phyloP scores from a whole-genome alignment of 2,329 filamentous ascomycete species.

The Arachnomyces sp. region DNA sequence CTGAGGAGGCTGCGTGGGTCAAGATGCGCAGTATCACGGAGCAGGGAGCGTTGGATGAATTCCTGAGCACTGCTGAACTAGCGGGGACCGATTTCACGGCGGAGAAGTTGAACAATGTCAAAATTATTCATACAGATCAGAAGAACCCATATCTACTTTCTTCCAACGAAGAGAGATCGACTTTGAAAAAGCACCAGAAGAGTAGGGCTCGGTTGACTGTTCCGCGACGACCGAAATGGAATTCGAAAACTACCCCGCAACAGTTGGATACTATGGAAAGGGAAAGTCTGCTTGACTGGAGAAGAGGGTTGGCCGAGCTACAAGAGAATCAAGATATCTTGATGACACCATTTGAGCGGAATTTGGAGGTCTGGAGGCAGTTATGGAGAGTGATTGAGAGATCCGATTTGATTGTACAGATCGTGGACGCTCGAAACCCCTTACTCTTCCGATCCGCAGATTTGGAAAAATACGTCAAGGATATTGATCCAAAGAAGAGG shows the following conservation, averaged over 20 bases:
- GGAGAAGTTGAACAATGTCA: conserved; percentile 97
- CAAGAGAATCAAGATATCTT: conserved; percentile 90
- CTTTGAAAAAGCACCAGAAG: conserved; percentile 71
- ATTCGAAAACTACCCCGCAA: conserved; percentile 70
- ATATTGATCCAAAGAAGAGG: conserved; percentile 77
- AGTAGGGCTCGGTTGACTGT: conserved; percentile 77
- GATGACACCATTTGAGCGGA: conserved; percentile 96
- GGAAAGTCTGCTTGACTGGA: conserved; percentile 76
- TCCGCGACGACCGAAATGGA: conserved; percentile 82
- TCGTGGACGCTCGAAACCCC: conserved; percentile 93
- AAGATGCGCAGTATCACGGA: conserved; percentile 99
- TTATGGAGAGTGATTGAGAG: conserved; percentile 96
- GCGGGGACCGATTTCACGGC: conserved; percentile 98
- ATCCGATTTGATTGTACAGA: conserved; percentile 92
- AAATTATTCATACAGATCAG: conserved; percentile 95
- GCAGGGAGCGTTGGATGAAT: conserved; percentile 93
- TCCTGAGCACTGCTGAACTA: conserved; percentile 87
- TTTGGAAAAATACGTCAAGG: conserved; percentile 87
- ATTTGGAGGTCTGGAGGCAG: conserved; percentile 95
- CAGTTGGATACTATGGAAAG: conserved; percentile 73
- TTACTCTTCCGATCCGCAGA: conserved; percentile 91
- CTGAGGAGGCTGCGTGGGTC: conserved; percentile 88
- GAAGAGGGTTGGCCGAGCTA: conserved; percentile 80
- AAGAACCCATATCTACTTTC: conserved; percentile 91
- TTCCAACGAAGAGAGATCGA: conserved; percentile 68